Conservation (phyloP, 192 early-diverging fungal species). For the Rhizophagus clarus region DNA sequence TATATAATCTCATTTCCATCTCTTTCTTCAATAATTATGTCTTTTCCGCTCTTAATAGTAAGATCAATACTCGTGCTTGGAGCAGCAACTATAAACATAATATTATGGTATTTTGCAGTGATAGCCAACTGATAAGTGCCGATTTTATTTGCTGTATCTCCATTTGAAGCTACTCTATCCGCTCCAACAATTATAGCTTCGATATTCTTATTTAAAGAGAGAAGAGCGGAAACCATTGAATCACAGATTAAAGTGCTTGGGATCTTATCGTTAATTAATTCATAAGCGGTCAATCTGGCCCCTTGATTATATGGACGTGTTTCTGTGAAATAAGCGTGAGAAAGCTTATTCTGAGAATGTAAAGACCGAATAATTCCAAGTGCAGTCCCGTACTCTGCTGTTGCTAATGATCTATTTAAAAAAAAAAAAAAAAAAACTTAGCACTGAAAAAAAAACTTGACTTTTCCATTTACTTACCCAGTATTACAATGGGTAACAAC, state of each 20-base stretch:
- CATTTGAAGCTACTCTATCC: slow-evolving; percentile 94
- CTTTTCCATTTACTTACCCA: slow-evolving; percentile 56
- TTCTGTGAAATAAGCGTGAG: slow-evolving; percentile 91
- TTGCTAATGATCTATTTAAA: slow-evolving; percentile 63
- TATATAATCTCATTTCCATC: slow-evolving; percentile 69
- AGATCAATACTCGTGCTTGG: slow-evolving; percentile 92
- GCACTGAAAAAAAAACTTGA: neutral
- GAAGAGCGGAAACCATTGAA: slow-evolving; percentile 85
- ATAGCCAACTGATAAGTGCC: slow-evolving; percentile 98
- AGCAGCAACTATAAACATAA: slow-evolving; percentile 95
- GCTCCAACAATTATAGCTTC: slow-evolving; percentile 94
- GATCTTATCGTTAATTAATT: slow-evolving; percentile 90
- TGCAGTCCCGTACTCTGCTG: slow-evolving; percentile 88
- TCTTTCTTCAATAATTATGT: slow-evolving; percentile 89
- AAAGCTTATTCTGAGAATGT: slow-evolving; percentile 53
- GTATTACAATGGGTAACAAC: slow-evolving; percentile 99
- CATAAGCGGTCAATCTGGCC: slow-evolving; percentile 91
- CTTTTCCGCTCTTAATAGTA: slow-evolving; percentile 61
- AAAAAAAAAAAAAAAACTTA: slow-evolving; percentile 24
- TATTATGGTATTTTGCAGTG: slow-evolving; percentile 78
- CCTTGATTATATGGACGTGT: slow-evolving; percentile 99
- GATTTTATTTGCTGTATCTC: slow-evolving; percentile 99
- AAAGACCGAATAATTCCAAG: slow-evolving; percentile 90
- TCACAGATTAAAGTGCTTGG: slow-evolving; percentile 91
- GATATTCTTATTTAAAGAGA: slow-evolving; percentile 60